A percentile compares a stretch with the other conserved stretches of the same genome.
These are phyloP conservation scores for Podaxis rugospora DNA, from an alignment of 768 basidiomycete species.

Conservation along the genomic window DNA sequence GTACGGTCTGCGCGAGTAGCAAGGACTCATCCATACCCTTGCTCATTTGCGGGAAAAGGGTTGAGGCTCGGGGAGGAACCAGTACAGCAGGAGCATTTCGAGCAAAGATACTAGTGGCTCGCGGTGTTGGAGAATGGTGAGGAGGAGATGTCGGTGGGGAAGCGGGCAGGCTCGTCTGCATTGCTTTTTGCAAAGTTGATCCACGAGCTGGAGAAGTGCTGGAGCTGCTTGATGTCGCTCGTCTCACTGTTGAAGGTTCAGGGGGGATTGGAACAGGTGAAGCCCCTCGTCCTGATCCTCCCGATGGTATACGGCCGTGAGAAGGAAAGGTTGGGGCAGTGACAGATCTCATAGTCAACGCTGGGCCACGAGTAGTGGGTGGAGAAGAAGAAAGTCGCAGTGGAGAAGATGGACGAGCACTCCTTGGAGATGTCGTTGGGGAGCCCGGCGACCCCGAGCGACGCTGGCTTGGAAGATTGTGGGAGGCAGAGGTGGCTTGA, in stretches of 20 bases:
- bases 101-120: slow-evolving; percentile 16
- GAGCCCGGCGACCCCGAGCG: slow-evolving; percentile 37
- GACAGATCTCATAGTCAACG: slow-evolving; percentile 39
- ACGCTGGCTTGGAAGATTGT: slow-evolving; percentile 41
- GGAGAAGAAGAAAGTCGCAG: slow-evolving; percentile 44
- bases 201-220: slow-evolving; percentile 22
- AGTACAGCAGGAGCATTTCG: slow-evolving; percentile 28
- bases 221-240: slow-evolving; percentile 50
- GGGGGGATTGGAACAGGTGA: slow-evolving; percentile 37
- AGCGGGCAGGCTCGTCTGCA: slow-evolving; percentile 32
- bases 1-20: slow-evolving; percentile 65
- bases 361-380: slow-evolving; percentile 39
- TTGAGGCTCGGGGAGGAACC: slow-evolving; percentile 37
- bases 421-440: slow-evolving; percentile 31
- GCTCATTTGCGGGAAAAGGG: slow-evolving; percentile 33
- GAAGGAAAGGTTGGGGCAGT: slow-evolving; percentile 28
- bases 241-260: slow-evolving; percentile 31
- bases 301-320: slow-evolving; percentile 37
- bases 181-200: slow-evolving; percentile 33
- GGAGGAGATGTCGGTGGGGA: slow-evolving; percentile 31
- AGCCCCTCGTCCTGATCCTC: slow-evolving; percentile 26
- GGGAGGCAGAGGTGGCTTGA: slow-evolving; percentile 73
- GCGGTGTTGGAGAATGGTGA: slow-evolving; percentile 27
- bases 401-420: slow-evolving; percentile 43
- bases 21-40: slow-evolving; percentile 54